Evolutionary conservation across 495 filamentous ascomycete genomes (phyloP), one percentile per base, ranked within the genome.

Genomic region (Penicillium samsonianum): DNA sequence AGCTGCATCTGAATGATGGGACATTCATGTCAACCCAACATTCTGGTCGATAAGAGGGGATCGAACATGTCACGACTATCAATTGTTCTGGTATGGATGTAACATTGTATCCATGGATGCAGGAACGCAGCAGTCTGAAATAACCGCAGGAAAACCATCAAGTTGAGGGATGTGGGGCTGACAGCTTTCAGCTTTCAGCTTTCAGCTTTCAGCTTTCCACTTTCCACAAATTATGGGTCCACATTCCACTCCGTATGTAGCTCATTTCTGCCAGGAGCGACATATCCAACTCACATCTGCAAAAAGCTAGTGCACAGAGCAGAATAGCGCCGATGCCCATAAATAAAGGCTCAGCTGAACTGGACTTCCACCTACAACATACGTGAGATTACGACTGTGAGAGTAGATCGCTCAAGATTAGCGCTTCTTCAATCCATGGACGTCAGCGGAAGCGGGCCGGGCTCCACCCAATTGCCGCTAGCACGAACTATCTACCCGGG

Each of bases 401-500:
- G 28, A 30, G 9, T 30, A 10, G 30, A 31, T 31, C 3, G 30
- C 30, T 31, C 10, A 37, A 37, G 16, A 37, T 37, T 37, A 16
- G 16, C 5, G 0, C 12, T 1, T 35, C 8, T 9, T 35, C 5
- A 6, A 35, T n/a, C 33, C 33, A 45, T 20, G 42, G 42, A 6
- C 26, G 14, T 45, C 44, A 51, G 49, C 49, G 49, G 49, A 40
- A 25, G 6, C 49, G 49, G 49, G 49, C 49, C 49, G 49, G 19
- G 31, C 33, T 41, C 33, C 49, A 51, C 19, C 31, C 5, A 37
- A 37, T 37, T 31, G 16, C 20, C 22, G 49, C 49, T 51, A 51
- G 12, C 33, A 51, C 33, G 49, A 51, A 51, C 49, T 51, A 40
- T 51, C 31, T 30, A 16, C 12, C 35, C 35, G 35, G 0, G 16